Evolutionary conservation across 2,329 filamentous ascomycete species (phyloP).

Genomic region (Trichoderma endophyticum): DNA sequence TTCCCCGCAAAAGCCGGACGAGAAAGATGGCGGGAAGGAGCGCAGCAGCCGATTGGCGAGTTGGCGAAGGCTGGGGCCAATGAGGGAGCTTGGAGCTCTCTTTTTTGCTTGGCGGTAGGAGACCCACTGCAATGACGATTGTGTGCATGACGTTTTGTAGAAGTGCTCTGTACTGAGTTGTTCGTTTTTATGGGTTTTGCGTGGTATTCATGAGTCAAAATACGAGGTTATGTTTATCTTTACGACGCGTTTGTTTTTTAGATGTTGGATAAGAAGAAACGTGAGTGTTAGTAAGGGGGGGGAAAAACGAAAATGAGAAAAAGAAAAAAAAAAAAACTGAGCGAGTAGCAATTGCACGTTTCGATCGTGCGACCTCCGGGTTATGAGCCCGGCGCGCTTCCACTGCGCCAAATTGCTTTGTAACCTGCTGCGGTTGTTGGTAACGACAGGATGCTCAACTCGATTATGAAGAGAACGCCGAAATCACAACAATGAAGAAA

Average conservation of each 20-base stretch:
- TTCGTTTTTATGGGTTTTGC: not conserved
- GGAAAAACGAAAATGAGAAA: not conserved
- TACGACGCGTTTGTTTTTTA: not conserved
- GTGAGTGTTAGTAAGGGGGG: not conserved
- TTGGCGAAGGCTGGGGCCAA: not conserved
- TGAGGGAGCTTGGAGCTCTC: not conserved
- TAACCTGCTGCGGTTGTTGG: not conserved
- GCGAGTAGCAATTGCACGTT: constrained; percentile 11
- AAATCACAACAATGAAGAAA: not conserved
- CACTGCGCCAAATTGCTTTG: constrained; percentile 15
- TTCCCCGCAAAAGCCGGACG: constrained; percentile 5
- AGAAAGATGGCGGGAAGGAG: not conserved
- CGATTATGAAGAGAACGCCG: not conserved
- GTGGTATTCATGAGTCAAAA: not conserved
- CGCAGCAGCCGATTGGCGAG: not conserved
- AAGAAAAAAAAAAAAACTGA: not conserved
- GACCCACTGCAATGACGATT: not conserved
- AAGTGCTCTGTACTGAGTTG: not conserved
- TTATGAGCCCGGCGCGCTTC: constrained; percentile 16
- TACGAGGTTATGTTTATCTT: not conserved
- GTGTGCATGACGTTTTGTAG: not conserved
- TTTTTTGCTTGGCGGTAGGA: not conserved
- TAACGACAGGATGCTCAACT: not conserved
- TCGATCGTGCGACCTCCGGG: constrained; percentile 16
- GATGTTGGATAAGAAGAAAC: not conserved